Percentiles rank a stretch among this genome's conserved stretches.
Conservation (phyloP, 441 rosid species). For the Croton laevigatus region DNA sequence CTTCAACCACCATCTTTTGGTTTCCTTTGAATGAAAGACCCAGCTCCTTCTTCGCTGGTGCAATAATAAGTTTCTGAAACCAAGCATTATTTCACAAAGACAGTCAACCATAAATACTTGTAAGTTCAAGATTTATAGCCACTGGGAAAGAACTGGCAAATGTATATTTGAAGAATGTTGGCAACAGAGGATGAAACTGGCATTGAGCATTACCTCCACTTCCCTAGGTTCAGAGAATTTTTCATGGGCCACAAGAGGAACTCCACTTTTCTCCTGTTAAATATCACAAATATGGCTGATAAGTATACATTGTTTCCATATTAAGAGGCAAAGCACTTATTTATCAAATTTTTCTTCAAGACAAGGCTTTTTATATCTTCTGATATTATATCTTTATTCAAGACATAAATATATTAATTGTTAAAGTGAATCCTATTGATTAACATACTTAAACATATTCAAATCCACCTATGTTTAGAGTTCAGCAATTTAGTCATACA, state of each 20-base stretch:
- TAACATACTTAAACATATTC: not conserved
- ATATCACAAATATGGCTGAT: not conserved
- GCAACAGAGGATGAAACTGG: not conserved
- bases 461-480: not conserved
- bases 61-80: conserved; percentile 56
- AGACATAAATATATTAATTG: not conserved
- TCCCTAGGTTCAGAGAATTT: conserved; percentile 66
- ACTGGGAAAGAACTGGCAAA: not conserved
- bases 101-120: not conserved
- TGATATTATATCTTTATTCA: not conserved
- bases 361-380: not conserved
- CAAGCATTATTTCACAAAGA: conserved; percentile 1
- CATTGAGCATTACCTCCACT: conserved; percentile 51
- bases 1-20: conserved; percentile 67
- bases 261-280: conserved; percentile 63
- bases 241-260: conserved; percentile 62
- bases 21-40: conserved; percentile 66
- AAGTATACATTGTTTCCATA: not conserved
- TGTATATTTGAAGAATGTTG: not conserved
- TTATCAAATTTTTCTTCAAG: not conserved
- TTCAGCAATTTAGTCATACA: not conserved
- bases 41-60: conserved; percentile 64
- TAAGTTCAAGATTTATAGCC: not conserved
- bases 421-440: not conserved
- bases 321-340: not conserved